Base-by-base conservation (phyloP, 2,329 filamentous ascomycete species). In the Trichophyton benhamiae region DNA sequence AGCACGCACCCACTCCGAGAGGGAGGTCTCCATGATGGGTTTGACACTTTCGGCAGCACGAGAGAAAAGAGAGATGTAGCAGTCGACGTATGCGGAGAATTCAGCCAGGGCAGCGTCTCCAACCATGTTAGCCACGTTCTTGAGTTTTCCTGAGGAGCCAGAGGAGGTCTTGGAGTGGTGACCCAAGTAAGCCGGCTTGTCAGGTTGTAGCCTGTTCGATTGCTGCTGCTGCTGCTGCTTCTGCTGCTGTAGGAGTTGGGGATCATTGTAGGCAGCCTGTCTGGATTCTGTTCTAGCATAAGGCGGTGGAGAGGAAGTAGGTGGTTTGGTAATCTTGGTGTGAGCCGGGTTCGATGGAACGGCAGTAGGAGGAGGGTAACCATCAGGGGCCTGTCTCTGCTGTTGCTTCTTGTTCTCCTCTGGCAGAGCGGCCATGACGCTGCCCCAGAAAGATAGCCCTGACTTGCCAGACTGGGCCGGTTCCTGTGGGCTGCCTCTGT, bases 61-160 rank as follows among this genome's bases (percentile, higher is more conserved):
- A 42, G 84, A 80, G 70, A 95, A 95, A 2, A 94, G 79, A 65
- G 87, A 85, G 64, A 83, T 86, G 67, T 94, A 82, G 69, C 91
- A 88, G 20, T 81, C 82, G 2, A 88, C 87, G 27, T 90, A 85
- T 4, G 76, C 71, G 2, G 84, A 82, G 70, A 96, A 95, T 11
- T 86, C 82, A 6, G 80, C 75, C 58, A 91, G 79, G 0, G 89
- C 86, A 61, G 85, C 83, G 58, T 88, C 85, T 2, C 78, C 77
- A n/a, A 81, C 76, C 3, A 80, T 74, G 60, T 70, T 73, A 17
- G 75, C 73, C 58, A 72, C 63, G 6, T 69, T 68, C 7, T 71
- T 72, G 55, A 76, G 65, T 41, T 70, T 68, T 48, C 72, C 74
- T 6, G 69, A 67, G 2, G 64, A 52, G 7, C 44, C 17, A 5